A percentile compares a stretch with the other conserved stretches of the same genome.
These are phyloP conservation scores for Mortierella sp. DNA, from an alignment of 371 early-diverging fungal species.

Conservation along the genomic window DNA sequence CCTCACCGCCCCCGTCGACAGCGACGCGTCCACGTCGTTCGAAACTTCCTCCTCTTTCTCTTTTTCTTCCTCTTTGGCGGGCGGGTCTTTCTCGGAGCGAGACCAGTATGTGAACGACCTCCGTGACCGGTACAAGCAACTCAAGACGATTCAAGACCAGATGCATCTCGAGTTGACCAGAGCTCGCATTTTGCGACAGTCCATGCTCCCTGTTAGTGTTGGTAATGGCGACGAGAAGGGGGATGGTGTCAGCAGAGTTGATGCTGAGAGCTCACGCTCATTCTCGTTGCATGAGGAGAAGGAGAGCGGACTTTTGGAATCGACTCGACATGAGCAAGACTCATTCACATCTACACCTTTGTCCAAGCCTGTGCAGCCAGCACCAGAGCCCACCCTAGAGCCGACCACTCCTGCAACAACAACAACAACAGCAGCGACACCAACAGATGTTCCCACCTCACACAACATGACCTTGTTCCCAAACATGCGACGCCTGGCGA, in stretches of 20 bases:
- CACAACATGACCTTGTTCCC: neutral
- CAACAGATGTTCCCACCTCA: too few species aligned
- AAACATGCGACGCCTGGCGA: neutral
- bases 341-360: neutral
- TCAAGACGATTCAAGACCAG: slow-evolving; percentile 36
- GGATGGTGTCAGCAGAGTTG: neutral
- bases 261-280: neutral
- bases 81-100: neutral
- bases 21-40: neutral
- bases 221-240: too few species aligned
- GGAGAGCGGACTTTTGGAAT: neutral
- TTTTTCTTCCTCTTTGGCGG: neutral
- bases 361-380: neutral
- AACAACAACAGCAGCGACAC: neutral
- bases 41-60: neutral
- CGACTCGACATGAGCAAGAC: neutral
- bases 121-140: slow-evolving; percentile 28
- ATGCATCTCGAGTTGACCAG: slow-evolving; percentile 33
- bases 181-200: slow-evolving; percentile 21
- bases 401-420: neutral
- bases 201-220: neutral
- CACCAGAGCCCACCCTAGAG: neutral
- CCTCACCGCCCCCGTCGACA: neutral
- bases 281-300: neutral
- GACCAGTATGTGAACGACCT: slow-evolving; percentile 20